These are phyloP conservation scores for Pichia ethanolica DNA, from an alignment of 805 yeast genomes.

Conservation along the genomic window DNA sequence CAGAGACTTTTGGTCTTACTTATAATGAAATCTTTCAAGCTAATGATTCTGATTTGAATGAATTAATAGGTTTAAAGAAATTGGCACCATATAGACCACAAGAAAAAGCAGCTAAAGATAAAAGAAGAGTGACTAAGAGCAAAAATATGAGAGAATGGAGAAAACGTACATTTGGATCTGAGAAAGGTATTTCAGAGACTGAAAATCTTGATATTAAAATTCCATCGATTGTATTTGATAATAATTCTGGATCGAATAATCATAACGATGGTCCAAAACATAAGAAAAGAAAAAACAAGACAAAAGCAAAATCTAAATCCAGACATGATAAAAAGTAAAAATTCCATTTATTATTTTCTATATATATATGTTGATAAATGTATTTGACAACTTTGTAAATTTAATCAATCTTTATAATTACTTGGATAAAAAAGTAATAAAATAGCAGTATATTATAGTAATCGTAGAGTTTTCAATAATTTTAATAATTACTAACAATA, in stretches of 20 bases:
- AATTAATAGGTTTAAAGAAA: constrained; percentile 80
- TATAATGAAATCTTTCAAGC: constrained; percentile 86
- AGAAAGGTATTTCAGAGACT: constrained; percentile 23
- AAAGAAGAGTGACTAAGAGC: constrained; percentile 75
- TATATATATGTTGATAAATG: too few species aligned
- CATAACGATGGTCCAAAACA: constrained; percentile 19
- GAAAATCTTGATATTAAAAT: constrained; percentile 17
- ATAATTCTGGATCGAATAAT: constrained; percentile 13
- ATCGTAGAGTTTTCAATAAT: too few species aligned
- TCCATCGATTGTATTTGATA: constrained; percentile 21
- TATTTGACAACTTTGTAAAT: too few species aligned
- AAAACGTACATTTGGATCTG: constrained; percentile 61
- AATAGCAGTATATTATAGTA: too few species aligned
- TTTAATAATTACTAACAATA: too few species aligned
- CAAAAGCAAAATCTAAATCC: neutral
- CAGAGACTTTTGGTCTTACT: constrained; percentile 82
- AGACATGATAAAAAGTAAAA: too few species aligned
- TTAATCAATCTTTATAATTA: too few species aligned
- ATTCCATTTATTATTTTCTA: too few species aligned
- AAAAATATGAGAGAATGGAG: constrained; percentile 87
- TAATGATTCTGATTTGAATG: constrained; percentile 78
- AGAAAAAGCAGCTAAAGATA: constrained; percentile 67
- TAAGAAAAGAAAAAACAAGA: constrained; percentile 11
- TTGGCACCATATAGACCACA: constrained; percentile 86
- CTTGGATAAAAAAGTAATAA: too few species aligned